Evolutionary conservation across 176 grass and related monocot species (phyloP).

Genomic region (Zea mays): Zm-B73-REFERENCE-NAM-5.0 NC_050096.1:212024501-212025000

Average conservation of each 20-base stretch:
- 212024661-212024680: conserved; percentile 22
- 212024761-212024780: neutral
- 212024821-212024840: neutral
- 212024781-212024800: neutral
- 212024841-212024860: neutral
- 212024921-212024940: neutral
- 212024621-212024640: neutral
- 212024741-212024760: neutral
- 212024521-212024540: conserved; percentile 4
- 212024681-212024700: neutral
- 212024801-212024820: neutral
- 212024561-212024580: conserved; percentile 43
- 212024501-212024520: neutral
- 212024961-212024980: conserved; percentile 29
- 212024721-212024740: neutral
- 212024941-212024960: conserved; percentile 30
- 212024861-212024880: neutral
- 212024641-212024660: conserved; percentile 1
- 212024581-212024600: conserved; percentile 42
- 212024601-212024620: neutral
- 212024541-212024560: conserved; percentile 1
- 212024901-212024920: neutral
- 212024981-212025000: conserved; percentile 21
- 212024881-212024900: neutral
- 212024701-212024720: neutral